Conservation (phyloP, 2,329 filamentous ascomycete species). For the Colletotrichum tropicale region DNA sequence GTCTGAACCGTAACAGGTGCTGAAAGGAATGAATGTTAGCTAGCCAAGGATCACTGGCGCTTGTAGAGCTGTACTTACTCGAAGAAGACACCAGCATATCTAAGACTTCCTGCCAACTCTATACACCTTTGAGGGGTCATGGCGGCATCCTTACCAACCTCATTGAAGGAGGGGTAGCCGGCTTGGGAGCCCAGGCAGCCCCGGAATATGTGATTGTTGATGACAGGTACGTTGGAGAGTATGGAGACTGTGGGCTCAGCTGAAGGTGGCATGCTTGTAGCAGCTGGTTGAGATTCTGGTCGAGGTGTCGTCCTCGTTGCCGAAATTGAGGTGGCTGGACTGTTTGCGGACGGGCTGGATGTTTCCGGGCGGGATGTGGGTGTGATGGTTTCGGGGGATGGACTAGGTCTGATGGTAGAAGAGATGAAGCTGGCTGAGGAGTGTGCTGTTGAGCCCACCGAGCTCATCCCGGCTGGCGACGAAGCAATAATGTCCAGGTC, state of each 20-base stretch:
- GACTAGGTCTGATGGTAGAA: not conserved
- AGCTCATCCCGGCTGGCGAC: fast-evolving
- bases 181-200: not conserved
- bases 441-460: not conserved
- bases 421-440: not conserved
- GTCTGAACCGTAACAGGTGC: not conserved
- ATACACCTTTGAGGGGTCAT: not conserved
- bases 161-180: not conserved
- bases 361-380: fast-evolving
- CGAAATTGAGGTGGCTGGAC: fast-evolving
- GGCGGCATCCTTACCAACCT: not conserved
- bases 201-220: not conserved
- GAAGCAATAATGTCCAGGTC: not conserved
- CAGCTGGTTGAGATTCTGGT: not conserved
- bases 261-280: not conserved
- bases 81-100: not conserved
- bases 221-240: not conserved
- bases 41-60: not conserved
- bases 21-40: not conserved
- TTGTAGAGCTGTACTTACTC: not conserved
- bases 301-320: fast-evolving
- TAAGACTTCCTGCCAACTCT: not conserved
- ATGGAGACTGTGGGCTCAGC: not conserved
- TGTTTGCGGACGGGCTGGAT: fast-evolving
- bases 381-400: not conserved